A percentile compares a stretch with the other conserved stretches of the same genome.
Evolutionary conservation across 371 early-diverging fungal genomes (phyloP).

Genomic region (Mucor racemosus): DNA sequence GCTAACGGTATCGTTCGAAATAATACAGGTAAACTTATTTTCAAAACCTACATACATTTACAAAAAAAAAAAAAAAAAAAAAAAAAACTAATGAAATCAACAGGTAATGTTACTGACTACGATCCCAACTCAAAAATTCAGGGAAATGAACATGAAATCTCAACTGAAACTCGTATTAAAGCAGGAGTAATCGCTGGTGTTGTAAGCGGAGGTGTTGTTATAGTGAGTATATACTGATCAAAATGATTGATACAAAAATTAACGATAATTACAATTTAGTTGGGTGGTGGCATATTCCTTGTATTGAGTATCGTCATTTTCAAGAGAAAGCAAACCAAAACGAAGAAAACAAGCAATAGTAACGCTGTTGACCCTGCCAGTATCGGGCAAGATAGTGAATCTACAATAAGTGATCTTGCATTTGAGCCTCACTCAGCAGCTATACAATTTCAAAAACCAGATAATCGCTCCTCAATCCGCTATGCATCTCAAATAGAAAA

Average conservation of each 20-base stretch:
- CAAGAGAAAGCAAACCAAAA: slow-evolving; percentile 21
- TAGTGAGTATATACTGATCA: slow-evolving; percentile 21
- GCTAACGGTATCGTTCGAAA: slow-evolving; percentile 12
- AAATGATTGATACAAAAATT: no score
- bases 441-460: slow-evolving; percentile 25
- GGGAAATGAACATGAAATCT: slow-evolving; percentile 1
- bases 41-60: no score
- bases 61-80: no score
- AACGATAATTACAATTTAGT: slow-evolving; percentile 15
- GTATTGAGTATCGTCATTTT: slow-evolving; percentile 26
- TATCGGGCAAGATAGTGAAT: slow-evolving; percentile 6
- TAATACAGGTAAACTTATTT: slow-evolving; percentile 24
- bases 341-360: slow-evolving; percentile 8
- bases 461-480: slow-evolving; percentile 30
- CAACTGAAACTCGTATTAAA: slow-evolving; percentile 26
- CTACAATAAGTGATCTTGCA: slow-evolving; percentile 13
- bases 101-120: slow-evolving; percentile 14
- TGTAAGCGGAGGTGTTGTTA: slow-evolving; percentile 42
- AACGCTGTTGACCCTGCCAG: slow-evolving; percentile 10
- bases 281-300: slow-evolving; percentile 34
- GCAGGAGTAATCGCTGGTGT: slow-evolving; percentile 47
- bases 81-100: background rate
- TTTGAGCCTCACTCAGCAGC: background rate
- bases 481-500: slow-evolving; percentile 26
- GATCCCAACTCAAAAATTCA: slow-evolving; percentile 14